phyloP scores from a whole-genome alignment of 2,329 filamentous ascomycete species.

The Aspergillus sojae region DNA sequence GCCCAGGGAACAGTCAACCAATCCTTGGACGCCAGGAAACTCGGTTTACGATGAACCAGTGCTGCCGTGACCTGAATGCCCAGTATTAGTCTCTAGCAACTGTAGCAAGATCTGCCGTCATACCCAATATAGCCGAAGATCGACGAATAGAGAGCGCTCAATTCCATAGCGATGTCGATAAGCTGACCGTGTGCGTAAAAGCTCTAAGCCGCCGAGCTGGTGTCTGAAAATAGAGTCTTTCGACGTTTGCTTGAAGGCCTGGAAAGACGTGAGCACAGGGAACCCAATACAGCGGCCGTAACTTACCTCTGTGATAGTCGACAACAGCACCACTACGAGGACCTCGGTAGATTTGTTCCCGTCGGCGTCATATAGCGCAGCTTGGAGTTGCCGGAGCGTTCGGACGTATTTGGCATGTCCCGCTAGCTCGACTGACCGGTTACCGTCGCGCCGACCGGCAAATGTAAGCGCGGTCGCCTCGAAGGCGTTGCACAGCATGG shows the following conservation, averaged over 20 bases:
- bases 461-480: conserved; percentile 29
- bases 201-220: conserved; percentile 28
- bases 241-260: conserved; percentile 30
- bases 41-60: conserved; percentile 25
- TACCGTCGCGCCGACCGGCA: conserved; percentile 23
- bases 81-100: neutral
- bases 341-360: conserved; percentile 27
- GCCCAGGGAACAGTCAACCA: conserved; percentile 31
- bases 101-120: neutral
- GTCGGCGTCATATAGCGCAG: conserved; percentile 20
- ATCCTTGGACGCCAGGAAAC: conserved; percentile 26
- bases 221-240: conserved; percentile 28
- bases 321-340: conserved; percentile 25
- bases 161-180: conserved; percentile 29
- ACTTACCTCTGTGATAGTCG: conserved; percentile 29
- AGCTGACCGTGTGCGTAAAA: conserved; percentile 25
- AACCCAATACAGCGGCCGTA: neutral
- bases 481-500: conserved; percentile 26
- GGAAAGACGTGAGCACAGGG: neutral
- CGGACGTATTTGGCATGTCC: conserved; percentile 26
- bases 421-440: conserved; percentile 21
- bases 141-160: conserved; percentile 29
- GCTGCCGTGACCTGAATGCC: conserved; percentile 27
- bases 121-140: conserved; percentile 33
- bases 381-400: conserved; percentile 22